phyloP scores from a whole-genome alignment of 73 alveolate species.

The Breviolum minutum region DNA sequence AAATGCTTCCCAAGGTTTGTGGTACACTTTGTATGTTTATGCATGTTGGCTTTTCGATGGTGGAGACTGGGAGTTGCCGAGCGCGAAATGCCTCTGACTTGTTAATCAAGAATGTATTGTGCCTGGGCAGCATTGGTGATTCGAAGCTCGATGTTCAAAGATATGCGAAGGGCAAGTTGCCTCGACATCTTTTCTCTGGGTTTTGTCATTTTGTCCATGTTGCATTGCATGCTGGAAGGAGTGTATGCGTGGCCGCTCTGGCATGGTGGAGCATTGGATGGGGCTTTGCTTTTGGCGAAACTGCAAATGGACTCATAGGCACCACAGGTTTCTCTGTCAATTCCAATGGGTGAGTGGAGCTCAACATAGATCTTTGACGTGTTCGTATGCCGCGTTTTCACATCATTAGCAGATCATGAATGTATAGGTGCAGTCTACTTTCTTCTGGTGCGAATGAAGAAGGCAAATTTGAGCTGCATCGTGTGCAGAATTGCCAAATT shows the following conservation, averaged over 20 bases:
- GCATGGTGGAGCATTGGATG: conserved; percentile 55
- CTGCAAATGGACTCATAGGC: neutral
- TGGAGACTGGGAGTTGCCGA: conserved; percentile 96
- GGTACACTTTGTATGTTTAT: conserved; percentile 23
- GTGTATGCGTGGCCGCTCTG: conserved; percentile 11
- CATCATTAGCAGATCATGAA: too few species aligned
- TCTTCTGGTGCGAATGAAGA: too few species aligned
- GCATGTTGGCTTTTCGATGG: conserved; percentile 96
- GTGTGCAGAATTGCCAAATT: too few species aligned
- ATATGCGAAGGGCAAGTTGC: conserved; percentile 95
- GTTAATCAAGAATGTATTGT: conserved; percentile 93
- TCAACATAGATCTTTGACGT: neutral
- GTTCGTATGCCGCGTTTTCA: neutral
- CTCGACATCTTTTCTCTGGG: conserved; percentile 93
- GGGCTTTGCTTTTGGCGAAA: conserved; percentile 41
- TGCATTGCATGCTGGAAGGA: neutral
- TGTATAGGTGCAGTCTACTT: too few species aligned
- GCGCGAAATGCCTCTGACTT: conserved; percentile 95
- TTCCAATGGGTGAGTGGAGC: neutral
- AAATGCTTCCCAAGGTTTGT: neutral
- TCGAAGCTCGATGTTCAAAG: conserved; percentile 54
- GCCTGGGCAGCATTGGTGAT: neutral
- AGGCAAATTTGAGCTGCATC: too few species aligned
- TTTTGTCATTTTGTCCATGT: conserved; percentile 72
- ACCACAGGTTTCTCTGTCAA: neutral